Conservation (phyloP, 768 basidiomycete species). For the Lentinula sp. region DNA sequence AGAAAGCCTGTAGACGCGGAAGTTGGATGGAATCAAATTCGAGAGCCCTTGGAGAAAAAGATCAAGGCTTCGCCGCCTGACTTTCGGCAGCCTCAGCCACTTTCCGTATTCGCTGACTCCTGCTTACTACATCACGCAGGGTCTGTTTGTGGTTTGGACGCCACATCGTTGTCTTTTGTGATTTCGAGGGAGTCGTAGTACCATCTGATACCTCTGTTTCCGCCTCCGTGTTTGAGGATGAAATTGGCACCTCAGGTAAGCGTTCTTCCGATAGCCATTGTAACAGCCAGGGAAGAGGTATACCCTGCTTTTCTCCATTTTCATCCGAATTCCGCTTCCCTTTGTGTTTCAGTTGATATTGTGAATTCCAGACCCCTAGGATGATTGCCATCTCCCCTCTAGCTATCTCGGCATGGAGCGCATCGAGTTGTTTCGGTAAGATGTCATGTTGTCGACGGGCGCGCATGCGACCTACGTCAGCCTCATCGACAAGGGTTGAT, state of each 20-base stretch:
- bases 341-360: not conserved
- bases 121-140: constrained; percentile 27
- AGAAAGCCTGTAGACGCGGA: not conserved
- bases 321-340: not conserved
- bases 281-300: constrained; percentile 39
- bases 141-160: constrained; percentile 29
- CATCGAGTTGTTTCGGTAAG: constrained; percentile 27
- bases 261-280: constrained; percentile 48
- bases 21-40: not conserved
- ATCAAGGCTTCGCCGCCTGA: not conserved
- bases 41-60: not conserved
- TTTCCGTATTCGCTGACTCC: constrained; percentile 3
- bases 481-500: constrained; percentile 24
- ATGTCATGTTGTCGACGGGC: constrained; percentile 44
- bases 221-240: not conserved
- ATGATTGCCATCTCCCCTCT: constrained; percentile 66
- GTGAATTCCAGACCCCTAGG: constrained; percentile 42
- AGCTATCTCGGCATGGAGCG: constrained; percentile 52
- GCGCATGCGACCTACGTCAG: constrained; percentile 44
- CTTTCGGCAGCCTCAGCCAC: constrained; percentile 4
- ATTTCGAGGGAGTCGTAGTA: not conserved
- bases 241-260: constrained; percentile 31
- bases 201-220: not conserved
- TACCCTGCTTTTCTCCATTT: constrained; percentile 29
- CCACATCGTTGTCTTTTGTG: constrained; percentile 22